A percentile compares a stretch with the other conserved stretches of the same genome.
Conservation (phyloP, 1,284 basidiomycete species). For the Trametes polyzona region DNA sequence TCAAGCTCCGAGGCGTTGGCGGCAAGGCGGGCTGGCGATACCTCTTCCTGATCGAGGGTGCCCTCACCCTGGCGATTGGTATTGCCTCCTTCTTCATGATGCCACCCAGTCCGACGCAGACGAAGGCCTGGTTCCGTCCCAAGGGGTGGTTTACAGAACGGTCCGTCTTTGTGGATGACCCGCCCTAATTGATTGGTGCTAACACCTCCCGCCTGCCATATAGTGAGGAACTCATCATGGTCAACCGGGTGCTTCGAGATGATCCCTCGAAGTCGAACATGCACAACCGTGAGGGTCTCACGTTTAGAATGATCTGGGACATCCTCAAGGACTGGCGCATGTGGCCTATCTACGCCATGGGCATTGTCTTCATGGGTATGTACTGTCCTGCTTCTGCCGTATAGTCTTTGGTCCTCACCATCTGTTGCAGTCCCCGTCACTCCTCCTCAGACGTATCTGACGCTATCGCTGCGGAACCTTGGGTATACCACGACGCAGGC, state of each 20-base stretch:
- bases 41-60: constrained; percentile 58
- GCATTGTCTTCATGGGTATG: constrained; percentile 40
- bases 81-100: constrained; percentile 69
- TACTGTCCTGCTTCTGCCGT: constrained; percentile 27
- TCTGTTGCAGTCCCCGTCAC: constrained; percentile 47
- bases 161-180: constrained; percentile 14
- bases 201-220: background rate
- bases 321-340: constrained; percentile 67
- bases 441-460: constrained; percentile 61
- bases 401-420: background rate
- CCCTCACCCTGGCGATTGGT: constrained; percentile 58
- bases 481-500: constrained; percentile 66
- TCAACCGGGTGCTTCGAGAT: constrained; percentile 67
- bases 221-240: constrained; percentile 46
- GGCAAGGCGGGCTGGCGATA: constrained; percentile 65
- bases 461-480: constrained; percentile 60
- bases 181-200: background rate
- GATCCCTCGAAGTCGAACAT: constrained; percentile 76
- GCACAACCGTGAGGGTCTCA: constrained; percentile 80
- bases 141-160: constrained; percentile 72
- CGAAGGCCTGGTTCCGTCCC: constrained; percentile 65
- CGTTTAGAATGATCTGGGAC: constrained; percentile 54
- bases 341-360: constrained; percentile 73
- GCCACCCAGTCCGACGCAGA: constrained; percentile 72
- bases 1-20: constrained; percentile 59